Percentiles rank a stretch among this genome's conserved stretches.
Conservation (phyloP, 2,329 filamentous ascomycete species). For the Sporothrix euskadiensis region DNA sequence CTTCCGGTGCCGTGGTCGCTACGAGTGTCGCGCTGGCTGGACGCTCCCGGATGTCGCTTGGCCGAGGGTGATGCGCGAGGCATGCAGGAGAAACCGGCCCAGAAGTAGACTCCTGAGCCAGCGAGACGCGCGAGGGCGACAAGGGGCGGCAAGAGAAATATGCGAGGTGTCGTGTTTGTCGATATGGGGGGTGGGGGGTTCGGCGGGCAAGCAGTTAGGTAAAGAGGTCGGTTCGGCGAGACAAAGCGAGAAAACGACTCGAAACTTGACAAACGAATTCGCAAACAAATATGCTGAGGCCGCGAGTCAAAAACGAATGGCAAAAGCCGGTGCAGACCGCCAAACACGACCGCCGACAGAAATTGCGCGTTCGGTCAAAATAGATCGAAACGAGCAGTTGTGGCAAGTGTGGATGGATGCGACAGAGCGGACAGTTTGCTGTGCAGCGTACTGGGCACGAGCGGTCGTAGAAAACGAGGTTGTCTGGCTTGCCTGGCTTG, state of each 20-base stretch:
- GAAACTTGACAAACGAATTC: not conserved
- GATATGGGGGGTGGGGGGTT: not conserved
- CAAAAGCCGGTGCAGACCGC: not conserved
- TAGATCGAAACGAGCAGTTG: not conserved
- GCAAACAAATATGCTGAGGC: not conserved
- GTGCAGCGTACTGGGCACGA: not conserved
- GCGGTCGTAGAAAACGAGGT: not conserved
- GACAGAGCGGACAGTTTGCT: not conserved
- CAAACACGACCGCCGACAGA: not conserved
- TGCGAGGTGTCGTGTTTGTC: not conserved
- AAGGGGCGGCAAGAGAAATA: not conserved
- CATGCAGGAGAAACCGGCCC: conserved; percentile 54
- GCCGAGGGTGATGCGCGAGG: conserved; percentile 60
- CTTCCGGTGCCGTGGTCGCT: conserved; percentile 88
- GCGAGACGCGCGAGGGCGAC: conserved; percentile 32
- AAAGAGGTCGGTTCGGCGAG: not conserved
- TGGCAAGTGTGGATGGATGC: not conserved
- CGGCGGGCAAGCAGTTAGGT: not conserved
- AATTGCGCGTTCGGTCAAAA: not conserved
- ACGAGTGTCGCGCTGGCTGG: conserved; percentile 68
- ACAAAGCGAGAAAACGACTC: not conserved
- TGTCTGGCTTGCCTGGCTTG: not conserved
- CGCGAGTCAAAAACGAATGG: not conserved
- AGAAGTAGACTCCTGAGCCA: conserved; percentile 49
- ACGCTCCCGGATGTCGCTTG: conserved; percentile 63